Conservation (phyloP, 1,284 basidiomycete species). For the Phaffia rhodozyma region DNA sequence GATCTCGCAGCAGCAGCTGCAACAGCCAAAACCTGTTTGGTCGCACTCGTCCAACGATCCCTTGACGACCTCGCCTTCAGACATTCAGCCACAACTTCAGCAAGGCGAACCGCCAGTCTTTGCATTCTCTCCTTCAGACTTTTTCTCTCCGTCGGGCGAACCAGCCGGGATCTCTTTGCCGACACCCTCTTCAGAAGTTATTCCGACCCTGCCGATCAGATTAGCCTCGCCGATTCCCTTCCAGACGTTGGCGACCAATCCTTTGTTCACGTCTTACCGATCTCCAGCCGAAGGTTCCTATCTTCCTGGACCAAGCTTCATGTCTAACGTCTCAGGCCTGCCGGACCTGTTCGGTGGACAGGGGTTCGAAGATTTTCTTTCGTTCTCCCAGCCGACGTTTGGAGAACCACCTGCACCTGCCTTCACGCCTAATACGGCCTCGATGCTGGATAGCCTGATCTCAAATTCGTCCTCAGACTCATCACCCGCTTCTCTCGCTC, state of each 20-base stretch:
- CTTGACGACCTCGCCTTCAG: not conserved
- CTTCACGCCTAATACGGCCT: too few species aligned
- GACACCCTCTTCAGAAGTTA: too few species aligned
- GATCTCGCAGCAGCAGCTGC: not conserved
- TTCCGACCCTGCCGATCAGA: not conserved
- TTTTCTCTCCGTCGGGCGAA: conserved; percentile 1
- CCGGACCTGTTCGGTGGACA: conserved; percentile 7
- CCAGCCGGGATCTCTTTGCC: too few species aligned
- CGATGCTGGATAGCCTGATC: too few species aligned
- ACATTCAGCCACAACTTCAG: not conserved
- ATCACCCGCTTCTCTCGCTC: too few species aligned
- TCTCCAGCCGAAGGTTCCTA: not conserved
- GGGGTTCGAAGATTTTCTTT: conserved; percentile 15
- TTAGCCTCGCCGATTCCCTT: not conserved
- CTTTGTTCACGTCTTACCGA: conserved; percentile 9
- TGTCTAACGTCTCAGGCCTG: not conserved
- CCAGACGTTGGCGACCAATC: conserved; percentile 15
- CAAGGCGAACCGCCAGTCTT: conserved; percentile 4
- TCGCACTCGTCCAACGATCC: not conserved
- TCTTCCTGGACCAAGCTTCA: not conserved
- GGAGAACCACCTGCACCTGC: too few species aligned
- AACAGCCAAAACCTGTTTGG: not conserved
- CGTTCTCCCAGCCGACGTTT: not conserved
- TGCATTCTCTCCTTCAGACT: conserved; percentile 7
- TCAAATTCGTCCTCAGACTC: too few species aligned